These are phyloP conservation scores for Microascus cirrosus DNA, from an alignment of 2,329 filamentous ascomycete species.

Conservation along the genomic window DNA sequence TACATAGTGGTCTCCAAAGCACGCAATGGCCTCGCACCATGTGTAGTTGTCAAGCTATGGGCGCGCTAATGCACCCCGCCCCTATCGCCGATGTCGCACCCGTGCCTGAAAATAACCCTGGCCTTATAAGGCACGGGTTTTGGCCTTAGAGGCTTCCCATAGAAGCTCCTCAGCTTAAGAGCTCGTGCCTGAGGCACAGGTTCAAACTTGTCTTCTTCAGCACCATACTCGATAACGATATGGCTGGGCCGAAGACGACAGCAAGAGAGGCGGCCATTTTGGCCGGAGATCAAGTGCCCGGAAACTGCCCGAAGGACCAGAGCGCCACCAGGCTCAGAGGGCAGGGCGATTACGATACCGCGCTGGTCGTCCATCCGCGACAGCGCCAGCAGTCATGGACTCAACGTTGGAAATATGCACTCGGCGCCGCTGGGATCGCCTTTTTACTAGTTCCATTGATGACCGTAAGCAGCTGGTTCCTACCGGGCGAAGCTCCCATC, in stretches of 20 bases:
- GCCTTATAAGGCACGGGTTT: neutral
- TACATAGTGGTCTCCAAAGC: neutral
- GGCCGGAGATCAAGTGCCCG: neutral
- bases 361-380: neutral
- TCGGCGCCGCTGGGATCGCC: neutral
- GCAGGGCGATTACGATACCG: neutral
- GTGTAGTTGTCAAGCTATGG: no score
- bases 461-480: neutral
- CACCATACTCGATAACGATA: neutral
- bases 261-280: neutral
- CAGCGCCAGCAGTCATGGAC: neutral
- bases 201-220: neutral
- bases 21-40: neutral
- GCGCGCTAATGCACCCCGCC: neutral
- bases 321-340: no score
- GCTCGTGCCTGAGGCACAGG: neutral
- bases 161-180: neutral
- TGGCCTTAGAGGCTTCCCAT: neutral
- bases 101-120: neutral
- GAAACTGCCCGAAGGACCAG: no score
- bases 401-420: neutral
- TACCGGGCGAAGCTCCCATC: neutral
- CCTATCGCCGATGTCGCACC: neutral
- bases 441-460: neutral
- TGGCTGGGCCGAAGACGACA: neutral